Evolutionary conservation across 176 grass and related monocot species (phyloP).

Genomic region (Triticum monococcum): DNA sequence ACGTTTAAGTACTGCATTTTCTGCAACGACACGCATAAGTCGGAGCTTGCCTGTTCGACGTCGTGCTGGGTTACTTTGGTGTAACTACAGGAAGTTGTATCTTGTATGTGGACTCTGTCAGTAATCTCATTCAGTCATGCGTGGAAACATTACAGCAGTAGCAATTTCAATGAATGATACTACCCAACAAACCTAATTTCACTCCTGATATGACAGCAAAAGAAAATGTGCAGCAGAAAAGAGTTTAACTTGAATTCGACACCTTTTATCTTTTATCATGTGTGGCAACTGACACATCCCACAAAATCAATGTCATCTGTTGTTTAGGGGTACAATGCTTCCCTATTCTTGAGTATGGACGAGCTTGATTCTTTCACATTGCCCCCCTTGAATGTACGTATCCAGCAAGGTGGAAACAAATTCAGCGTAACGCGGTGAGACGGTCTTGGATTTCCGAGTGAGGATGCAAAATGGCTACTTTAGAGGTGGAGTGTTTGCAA

Average conservation of each 20-base stretch:
- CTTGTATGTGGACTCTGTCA: neutral
- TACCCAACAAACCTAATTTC: neutral
- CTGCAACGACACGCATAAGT: no score
- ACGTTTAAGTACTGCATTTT: no score
- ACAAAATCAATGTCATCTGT: neutral
- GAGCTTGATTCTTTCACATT: no score
- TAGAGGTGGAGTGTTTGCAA: constrained; percentile 62
- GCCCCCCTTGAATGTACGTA: no score
- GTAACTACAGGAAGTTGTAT: neutral
- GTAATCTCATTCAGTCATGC: neutral
- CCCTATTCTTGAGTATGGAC: no score
- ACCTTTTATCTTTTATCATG: neutral
- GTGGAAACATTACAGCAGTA: neutral
- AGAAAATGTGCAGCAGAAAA: neutral
- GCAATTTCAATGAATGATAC: neutral
- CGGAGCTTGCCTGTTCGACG: no score
- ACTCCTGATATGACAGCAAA: neutral
- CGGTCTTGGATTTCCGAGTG: neutral
- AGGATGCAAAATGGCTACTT: constrained; percentile 29
- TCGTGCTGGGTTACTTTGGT: no score
- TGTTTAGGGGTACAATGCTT: no score
- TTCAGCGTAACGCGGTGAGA: neutral
- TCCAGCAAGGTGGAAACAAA: neutral
- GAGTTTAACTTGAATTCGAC: neutral
- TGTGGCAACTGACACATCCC: neutral